Percentiles rank a stretch among this genome's conserved stretches.
These are phyloP conservation scores for Curvularia eragrostidis DNA, from an alignment of 2,329 filamentous ascomycete species.

Conservation along the genomic window DNA sequence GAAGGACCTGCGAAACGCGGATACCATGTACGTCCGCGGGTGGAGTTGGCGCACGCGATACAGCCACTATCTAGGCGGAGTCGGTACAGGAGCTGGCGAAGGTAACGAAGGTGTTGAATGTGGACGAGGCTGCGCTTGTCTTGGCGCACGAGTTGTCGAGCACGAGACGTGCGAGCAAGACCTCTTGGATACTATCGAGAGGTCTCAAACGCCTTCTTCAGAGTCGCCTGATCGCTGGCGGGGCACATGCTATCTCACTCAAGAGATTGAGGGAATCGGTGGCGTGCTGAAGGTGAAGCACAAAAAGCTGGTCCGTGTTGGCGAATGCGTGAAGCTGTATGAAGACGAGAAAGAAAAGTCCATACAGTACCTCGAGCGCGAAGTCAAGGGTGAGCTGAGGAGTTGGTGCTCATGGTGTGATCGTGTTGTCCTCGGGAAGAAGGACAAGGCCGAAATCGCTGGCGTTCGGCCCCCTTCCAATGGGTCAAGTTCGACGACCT, in stretches of 20 bases:
- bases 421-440: conserved; percentile 70
- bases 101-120: conserved; percentile 88
- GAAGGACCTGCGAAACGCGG: conserved; percentile 67
- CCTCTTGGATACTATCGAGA: conserved; percentile 63
- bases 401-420: conserved; percentile 95
- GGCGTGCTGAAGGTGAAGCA: conserved; percentile 86
- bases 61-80: conserved; percentile 75
- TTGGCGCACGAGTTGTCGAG: conserved; percentile 78
- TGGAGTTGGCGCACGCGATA: conserved; percentile 93
- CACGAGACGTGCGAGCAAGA: conserved; percentile 86
- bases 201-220: conserved; percentile 35
- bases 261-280: conserved; percentile 91
- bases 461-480: conserved; percentile 26
- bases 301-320: conserved; percentile 81
- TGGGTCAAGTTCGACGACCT: conserved; percentile 27
- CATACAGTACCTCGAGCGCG: conserved; percentile 70
- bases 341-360: conserved; percentile 62
- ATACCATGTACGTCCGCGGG: conserved; percentile 68
- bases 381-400: conserved; percentile 70
- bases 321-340: conserved; percentile 84
- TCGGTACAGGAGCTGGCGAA: conserved; percentile 87
- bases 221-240: conserved; percentile 53
- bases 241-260: conserved; percentile 77
- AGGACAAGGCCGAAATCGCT: conserved; percentile 47
- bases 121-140: conserved; percentile 76